Evolutionary conservation across 768 basidiomycete species (phyloP).

Genomic region (Boletus bicolor): DNA sequence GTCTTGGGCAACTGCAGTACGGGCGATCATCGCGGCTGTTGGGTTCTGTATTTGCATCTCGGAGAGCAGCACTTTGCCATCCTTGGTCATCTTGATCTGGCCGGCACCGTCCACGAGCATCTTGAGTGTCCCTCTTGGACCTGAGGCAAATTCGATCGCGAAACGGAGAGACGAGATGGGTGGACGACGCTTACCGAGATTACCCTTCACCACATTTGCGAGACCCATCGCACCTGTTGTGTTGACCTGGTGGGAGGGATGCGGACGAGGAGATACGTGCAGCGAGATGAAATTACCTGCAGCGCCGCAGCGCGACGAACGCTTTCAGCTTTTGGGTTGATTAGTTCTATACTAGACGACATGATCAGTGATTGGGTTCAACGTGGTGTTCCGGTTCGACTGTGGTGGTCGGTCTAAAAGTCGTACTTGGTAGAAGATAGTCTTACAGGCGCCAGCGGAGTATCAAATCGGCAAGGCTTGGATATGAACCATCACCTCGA

Average conservation of each 20-base stretch:
- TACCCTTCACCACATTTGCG: constrained; percentile 94
- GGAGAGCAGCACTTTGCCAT: constrained; percentile 95
- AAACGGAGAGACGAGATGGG: constrained; percentile 11
- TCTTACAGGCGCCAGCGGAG: constrained; percentile 26
- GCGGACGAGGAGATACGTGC: constrained; percentile 19
- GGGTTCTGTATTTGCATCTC: constrained; percentile 99
- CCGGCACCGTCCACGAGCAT: constrained; percentile 99
- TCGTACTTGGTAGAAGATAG: constrained; percentile 3
- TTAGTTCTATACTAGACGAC: constrained; percentile 85
- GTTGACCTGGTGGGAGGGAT: constrained; percentile 60
- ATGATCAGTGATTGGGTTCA: constrained; percentile 35
- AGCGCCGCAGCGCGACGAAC: constrained; percentile 86
- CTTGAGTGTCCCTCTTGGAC: constrained; percentile 95
- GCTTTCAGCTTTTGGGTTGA: constrained; percentile 96
- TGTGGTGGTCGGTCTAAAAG: constrained; percentile 12
- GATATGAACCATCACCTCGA: constrained; percentile 31
- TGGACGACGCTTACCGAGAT: constrained; percentile 67
- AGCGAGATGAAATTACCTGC: constrained; percentile 54
- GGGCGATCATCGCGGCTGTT: constrained; percentile 98
- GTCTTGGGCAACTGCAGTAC: constrained; percentile 97
- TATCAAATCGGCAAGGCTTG: constrained; percentile 30
- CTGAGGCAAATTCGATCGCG: constrained; percentile 42
- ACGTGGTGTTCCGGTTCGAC: constrained; percentile 20
- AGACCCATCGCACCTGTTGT: constrained; percentile 95
- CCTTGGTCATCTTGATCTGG: constrained; percentile 99